Evolutionary conservation across 306 rosid genomes (phyloP).

Genomic region (Bauhinia variegata): DNA sequence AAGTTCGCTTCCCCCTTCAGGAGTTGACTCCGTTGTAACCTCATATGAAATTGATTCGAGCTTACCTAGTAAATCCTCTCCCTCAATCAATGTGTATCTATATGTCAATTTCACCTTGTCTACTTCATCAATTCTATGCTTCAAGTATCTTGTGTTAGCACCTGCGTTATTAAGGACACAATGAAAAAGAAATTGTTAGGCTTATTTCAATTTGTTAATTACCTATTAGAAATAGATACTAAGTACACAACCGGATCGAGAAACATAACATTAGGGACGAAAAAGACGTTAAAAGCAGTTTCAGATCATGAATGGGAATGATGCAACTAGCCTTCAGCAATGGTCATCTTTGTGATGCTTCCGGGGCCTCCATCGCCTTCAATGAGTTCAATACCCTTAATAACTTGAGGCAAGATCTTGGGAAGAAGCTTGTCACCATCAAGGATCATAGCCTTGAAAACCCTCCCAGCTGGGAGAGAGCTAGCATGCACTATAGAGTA

Average conservation of each 20-base stretch:
- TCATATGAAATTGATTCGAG: slow-evolving; percentile 40
- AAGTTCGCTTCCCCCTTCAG: slow-evolving; percentile 39
- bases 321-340: slow-evolving; percentile 48
- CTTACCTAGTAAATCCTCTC: slow-evolving; percentile 33
- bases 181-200: neutral
- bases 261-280: neutral
- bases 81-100: slow-evolving; percentile 36
- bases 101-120: slow-evolving; percentile 44
- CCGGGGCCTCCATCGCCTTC: slow-evolving; percentile 77
- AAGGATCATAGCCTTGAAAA: slow-evolving; percentile 74
- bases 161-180: slow-evolving; percentile 19
- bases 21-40: slow-evolving; percentile 39
- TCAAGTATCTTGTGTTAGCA: slow-evolving; percentile 32
- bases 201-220: slow-evolving; percentile 1
- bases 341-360: slow-evolving; percentile 61
- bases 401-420: slow-evolving; percentile 56
- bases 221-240: neutral
- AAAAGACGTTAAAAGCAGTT: neutral
- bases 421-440: slow-evolving; percentile 60
- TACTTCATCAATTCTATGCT: slow-evolving; percentile 46
- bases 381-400: slow-evolving; percentile 47
- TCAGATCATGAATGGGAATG: neutral
- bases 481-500: slow-evolving; percentile 41
- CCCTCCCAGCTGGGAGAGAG: slow-evolving; percentile 41
- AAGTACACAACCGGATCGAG: neutral